phyloP scores from a whole-genome alignment of 345 rosid genomes.

The Aethionema arabicum region DNA sequence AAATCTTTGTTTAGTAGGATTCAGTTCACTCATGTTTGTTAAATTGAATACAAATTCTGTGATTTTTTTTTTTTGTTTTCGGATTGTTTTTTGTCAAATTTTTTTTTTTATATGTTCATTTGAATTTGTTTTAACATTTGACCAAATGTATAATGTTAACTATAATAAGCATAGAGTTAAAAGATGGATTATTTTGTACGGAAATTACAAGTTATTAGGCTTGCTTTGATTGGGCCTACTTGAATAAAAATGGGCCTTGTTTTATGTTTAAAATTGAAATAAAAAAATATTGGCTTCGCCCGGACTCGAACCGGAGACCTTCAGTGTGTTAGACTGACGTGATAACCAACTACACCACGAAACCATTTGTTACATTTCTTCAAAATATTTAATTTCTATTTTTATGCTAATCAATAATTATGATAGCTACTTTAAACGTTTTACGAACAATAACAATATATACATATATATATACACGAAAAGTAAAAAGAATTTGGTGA shows the following conservation, averaged over 20 bases:
- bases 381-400: too few species aligned
- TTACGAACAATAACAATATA: too few species aligned
- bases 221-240: too few species aligned
- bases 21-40: conserved; percentile 3
- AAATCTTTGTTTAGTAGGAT: conserved; percentile 16
- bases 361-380: conserved; percentile 31
- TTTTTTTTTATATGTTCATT: conserved; percentile 12
- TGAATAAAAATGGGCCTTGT: too few species aligned
- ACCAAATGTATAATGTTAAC: conserved; percentile 25
- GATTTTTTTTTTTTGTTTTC: conserved; percentile 1
- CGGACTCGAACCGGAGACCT: conserved; percentile 82
- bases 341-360: conserved; percentile 93
- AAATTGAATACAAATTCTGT: too few species aligned
- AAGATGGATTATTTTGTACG: not conserved
- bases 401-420: too few species aligned
- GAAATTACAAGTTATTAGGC: too few species aligned
- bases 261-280: too few species aligned
- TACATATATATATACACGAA: too few species aligned
- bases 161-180: not conserved
- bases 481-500: too few species aligned
- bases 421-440: too few species aligned
- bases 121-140: conserved; percentile 12
- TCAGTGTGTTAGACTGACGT: conserved; percentile 90
- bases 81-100: conserved; percentile 18
- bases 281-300: conserved; percentile 53